Conservation (phyloP, 2,329 filamentous ascomycete species). For the Fusarium austroafricanum region DNA sequence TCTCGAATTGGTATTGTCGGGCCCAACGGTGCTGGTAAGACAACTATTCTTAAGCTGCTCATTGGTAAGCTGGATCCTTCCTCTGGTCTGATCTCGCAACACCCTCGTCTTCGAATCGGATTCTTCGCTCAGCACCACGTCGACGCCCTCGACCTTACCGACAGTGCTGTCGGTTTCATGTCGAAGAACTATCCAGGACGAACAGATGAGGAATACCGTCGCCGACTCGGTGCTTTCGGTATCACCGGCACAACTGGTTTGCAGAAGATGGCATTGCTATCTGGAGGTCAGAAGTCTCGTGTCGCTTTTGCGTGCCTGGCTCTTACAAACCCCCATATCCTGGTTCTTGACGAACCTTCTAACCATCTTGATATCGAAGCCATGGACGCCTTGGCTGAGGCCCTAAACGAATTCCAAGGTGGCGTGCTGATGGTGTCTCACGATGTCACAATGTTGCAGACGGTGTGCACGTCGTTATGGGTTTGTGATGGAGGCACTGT, state of each 20-base stretch:
- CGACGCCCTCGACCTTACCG: conserved; percentile 90
- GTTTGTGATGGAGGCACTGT: conserved; percentile 95
- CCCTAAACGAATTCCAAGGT: conserved; percentile 87
- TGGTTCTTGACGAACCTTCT: conserved; percentile 97
- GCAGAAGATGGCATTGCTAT: conserved; percentile 94
- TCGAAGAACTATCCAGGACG: conserved; percentile 88
- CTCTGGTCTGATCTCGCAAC: conserved; percentile 84
- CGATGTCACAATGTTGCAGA: conserved; percentile 98
- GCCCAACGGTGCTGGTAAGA: conserved; percentile 98
- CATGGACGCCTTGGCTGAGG: conserved; percentile 93
- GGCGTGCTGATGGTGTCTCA: conserved; percentile 99
- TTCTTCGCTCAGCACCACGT: conserved; percentile 99
- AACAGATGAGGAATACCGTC: conserved; percentile 95
- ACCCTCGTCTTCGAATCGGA: conserved; percentile 88
- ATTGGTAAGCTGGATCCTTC: conserved; percentile 85
- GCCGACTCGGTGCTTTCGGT: conserved; percentile 90
- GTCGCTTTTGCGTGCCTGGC: conserved; percentile 98
- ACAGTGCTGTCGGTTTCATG: conserved; percentile 96
- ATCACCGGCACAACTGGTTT: conserved; percentile 95
- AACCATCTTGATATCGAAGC: conserved; percentile 99
- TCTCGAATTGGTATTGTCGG: conserved; percentile 99
- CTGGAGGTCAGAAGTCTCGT: conserved; percentile 97
- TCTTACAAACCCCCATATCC: conserved; percentile 92
- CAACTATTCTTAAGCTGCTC: conserved; percentile 96
- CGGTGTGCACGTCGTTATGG: conserved; percentile 94